These are phyloP conservation scores for Dalbergia cochinchinensis DNA, from an alignment of 306 rosid genomes.

Conservation along the genomic window DNA sequence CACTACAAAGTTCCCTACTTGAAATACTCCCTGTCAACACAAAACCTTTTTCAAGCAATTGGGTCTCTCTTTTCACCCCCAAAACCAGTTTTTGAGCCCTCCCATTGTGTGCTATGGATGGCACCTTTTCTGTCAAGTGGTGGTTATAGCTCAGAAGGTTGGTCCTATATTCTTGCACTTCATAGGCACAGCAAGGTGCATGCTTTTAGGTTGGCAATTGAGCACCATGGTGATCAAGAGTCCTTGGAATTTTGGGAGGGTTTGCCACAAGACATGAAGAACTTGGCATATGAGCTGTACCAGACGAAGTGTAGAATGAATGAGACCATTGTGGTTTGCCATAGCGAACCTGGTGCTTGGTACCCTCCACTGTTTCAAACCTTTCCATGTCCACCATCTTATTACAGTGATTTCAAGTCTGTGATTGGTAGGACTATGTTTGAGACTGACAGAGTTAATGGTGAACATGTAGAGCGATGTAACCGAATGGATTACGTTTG, in stretches of 20 bases:
- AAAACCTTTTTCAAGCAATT: slow-evolving; percentile 46
- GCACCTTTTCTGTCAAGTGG: slow-evolving; percentile 92
- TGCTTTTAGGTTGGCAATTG: slow-evolving; percentile 64
- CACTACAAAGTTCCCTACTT: slow-evolving; percentile 55
- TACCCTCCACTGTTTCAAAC: slow-evolving; percentile 82
- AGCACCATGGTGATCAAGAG: slow-evolving; percentile 78
- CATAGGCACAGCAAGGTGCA: slow-evolving; percentile 51
- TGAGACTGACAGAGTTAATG: slow-evolving; percentile 77
- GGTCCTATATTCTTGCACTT: slow-evolving; percentile 83
- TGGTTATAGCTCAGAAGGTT: slow-evolving; percentile 87
- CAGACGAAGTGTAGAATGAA: slow-evolving; percentile 62
- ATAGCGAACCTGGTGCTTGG: slow-evolving; percentile 95
- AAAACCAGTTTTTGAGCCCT: slow-evolving; percentile 45
- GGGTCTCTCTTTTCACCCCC: slow-evolving; percentile 44
- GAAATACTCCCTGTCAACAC: slow-evolving; percentile 47
- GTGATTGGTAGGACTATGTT: slow-evolving; percentile 91
- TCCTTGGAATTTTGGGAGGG: slow-evolving; percentile 82
- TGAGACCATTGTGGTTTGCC: slow-evolving; percentile 81
- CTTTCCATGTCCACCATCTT: slow-evolving; percentile 70
- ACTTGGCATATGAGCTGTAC: slow-evolving; percentile 65
- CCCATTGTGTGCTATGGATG: slow-evolving; percentile 80
- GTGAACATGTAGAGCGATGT: slow-evolving; percentile 64
- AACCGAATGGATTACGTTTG: slow-evolving; percentile 81
- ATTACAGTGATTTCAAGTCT: slow-evolving; percentile 66
- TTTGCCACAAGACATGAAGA: slow-evolving; percentile 57